Evolutionary conservation across 345 rosid genomes (phyloP), one percentile per base, ranked within the genome.

Genomic region (Mangifera indica): DNA sequence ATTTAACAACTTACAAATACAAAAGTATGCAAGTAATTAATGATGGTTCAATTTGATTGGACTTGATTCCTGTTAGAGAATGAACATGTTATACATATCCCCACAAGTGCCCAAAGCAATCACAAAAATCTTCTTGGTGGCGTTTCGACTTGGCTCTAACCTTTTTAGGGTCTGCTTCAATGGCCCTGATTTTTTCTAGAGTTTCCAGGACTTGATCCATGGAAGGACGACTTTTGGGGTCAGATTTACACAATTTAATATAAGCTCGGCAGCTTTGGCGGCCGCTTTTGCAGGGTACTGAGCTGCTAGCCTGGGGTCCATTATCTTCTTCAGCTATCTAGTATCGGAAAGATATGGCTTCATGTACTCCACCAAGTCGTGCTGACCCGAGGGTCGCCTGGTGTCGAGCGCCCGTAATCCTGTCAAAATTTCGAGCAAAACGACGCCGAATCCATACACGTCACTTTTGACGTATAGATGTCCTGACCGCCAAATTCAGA

Each of bases 401-500:
- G 78, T n/a, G 78, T 93, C 97, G 20, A 87, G 56, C 2, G 94
- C 91, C 72, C 70, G 82, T 26, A 80, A 67, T 5, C 98, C 98
- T 18, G 97, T 90, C 67, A 93, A 22, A 71, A 91, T 26, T 75
- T 93, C 97, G 18, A 93, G 80, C 14, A 93, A 69, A 37, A 93
- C 96, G 0, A 91, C 96, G 0, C 97, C 97, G 13, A 93, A 93
- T 0, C 97, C 97, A 48, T 91, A 89, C 3, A 93, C 98, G 53
- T 93, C 98, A 60, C 97, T 91, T 76, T 79, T 79, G 60, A 93
- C 88, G 55, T 93, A 91, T 68, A 91, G 68, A 78, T 91, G 98
- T 12, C 97, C 97, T 89, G 82, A 10, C 21, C 12, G 42, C 42
- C 42, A 37, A 37, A 3, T 37, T 5, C 7, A 0, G 9, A n/a